A percentile compares a stretch with the other conserved stretches of the same genome.
Conservation (phyloP, 1,139 yeast species). For the Debaryomyces fabryi region DNA sequence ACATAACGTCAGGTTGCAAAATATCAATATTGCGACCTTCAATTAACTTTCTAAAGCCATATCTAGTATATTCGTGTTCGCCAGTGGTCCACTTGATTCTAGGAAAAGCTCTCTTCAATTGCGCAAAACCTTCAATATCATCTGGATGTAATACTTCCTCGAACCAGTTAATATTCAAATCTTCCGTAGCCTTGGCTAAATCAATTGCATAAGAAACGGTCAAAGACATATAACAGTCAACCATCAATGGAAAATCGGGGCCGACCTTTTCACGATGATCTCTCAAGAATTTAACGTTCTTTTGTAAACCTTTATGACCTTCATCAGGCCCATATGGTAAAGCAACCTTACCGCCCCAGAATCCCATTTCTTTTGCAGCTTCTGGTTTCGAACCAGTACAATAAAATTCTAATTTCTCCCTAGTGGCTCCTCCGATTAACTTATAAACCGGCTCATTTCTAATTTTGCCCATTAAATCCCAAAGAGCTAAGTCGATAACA, state of each 20-base stretch:
- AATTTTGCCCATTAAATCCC: conserved; percentile 52
- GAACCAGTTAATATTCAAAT: conserved; percentile 52
- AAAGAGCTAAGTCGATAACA: conserved; percentile 49
- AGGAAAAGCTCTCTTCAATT: conserved; percentile 48
- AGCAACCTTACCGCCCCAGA: conserved; percentile 55
- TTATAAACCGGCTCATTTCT: conserved; percentile 53
- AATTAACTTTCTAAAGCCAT: conserved; percentile 51
- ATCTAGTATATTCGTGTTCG: conserved; percentile 53
- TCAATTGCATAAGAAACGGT: conserved; percentile 51
- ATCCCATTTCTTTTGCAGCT: conserved; percentile 50
- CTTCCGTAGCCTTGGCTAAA: conserved; percentile 43
- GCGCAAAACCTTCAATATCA: conserved; percentile 48
- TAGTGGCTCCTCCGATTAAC: conserved; percentile 52
- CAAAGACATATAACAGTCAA: conserved; percentile 53
- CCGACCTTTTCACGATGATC: conserved; percentile 48
- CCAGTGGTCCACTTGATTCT: conserved; percentile 52
- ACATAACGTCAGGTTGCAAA: conserved; percentile 55
- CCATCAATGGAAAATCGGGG: conserved; percentile 54
- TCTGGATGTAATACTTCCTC: conserved; percentile 55
- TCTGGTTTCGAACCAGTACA: conserved; percentile 51
- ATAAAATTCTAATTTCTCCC: conserved; percentile 46
- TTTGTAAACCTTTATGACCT: conserved; percentile 45
- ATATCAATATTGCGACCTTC: conserved; percentile 51
- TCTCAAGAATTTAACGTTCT: conserved; percentile 46
- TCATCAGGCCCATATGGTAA: conserved; percentile 54